Conservation (phyloP, 164 flowering plant species). For the Annona squamosa region DNA sequence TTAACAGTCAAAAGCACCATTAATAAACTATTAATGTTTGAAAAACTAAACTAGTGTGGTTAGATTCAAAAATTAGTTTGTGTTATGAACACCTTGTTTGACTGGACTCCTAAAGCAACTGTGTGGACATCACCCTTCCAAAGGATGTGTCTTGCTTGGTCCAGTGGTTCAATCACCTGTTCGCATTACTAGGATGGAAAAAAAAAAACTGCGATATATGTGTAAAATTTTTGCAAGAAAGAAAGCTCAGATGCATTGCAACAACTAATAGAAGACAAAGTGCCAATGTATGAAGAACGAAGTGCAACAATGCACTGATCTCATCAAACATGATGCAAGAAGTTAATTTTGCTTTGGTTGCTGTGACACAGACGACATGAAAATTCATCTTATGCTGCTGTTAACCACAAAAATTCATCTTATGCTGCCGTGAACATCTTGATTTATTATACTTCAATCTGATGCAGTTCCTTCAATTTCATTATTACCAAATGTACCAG, state of each 20-base stretch:
- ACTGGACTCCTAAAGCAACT: neutral
- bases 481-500: neutral
- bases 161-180: neutral
- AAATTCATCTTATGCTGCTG: neutral
- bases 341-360: neutral
- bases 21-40: too few relatives aligned
- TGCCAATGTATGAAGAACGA: neutral
- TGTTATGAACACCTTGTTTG: neutral
- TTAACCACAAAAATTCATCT: too few relatives aligned
- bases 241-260: neutral
- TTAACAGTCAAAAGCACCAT: too few relatives aligned
- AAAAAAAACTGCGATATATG: neutral
- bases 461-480: neutral
- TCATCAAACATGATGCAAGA: neutral
- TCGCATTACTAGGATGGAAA: neutral
- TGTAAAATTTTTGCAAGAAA: neutral
- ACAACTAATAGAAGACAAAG: too few relatives aligned
- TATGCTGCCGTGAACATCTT: neutral
- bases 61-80: too few relatives aligned
- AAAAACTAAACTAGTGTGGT: too few relatives aligned
- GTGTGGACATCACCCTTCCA: neutral
- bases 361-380: neutral
- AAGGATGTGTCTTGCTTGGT: neutral
- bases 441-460: neutral
- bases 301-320: neutral